These are phyloP conservation scores for Arabidopsis lyrata DNA, from an alignment of 441 rosid genomes.

Conservation along the genomic window DNA sequence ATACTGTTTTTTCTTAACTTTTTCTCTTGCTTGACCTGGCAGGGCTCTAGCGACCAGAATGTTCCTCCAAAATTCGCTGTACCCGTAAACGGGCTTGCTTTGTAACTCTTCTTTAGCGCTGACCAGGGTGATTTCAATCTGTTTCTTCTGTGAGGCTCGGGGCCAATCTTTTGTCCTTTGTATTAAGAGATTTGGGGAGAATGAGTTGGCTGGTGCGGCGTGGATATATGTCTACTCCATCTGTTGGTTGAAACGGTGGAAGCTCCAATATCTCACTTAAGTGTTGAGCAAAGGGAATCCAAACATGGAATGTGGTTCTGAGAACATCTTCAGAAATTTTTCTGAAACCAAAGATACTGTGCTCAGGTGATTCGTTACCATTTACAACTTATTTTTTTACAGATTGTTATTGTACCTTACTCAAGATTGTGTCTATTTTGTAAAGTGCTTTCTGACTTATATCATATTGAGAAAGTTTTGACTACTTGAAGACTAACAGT, in stretches of 20 bases:
- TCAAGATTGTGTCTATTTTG: constrained; percentile 14
- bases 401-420: constrained; percentile 26
- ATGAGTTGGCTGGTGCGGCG: background rate
- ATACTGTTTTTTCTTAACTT: background rate
- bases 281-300: constrained; percentile 15
- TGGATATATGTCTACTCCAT: constrained; percentile 19
- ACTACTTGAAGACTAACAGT: constrained; percentile 30
- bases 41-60: constrained; percentile 78
- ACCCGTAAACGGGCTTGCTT: constrained; percentile 3
- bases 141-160: background rate
- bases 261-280: constrained; percentile 2
- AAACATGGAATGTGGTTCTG: constrained; percentile 14
- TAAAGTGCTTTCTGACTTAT: constrained; percentile 21
- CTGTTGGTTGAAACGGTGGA: constrained; percentile 22
- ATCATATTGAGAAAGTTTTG: constrained; percentile 29
- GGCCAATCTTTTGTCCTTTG: background rate
- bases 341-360: constrained; percentile 7
- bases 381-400: constrained; percentile 17
- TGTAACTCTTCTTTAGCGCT: constrained; percentile 5
- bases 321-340: constrained; percentile 22
- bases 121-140: constrained; percentile 13
- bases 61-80: constrained; percentile 42
- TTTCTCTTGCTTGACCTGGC: constrained; percentile 40
- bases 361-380: constrained; percentile 38
- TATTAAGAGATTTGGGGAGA: background rate